Evolutionary conservation across 345 rosid genomes (phyloP).

Genomic region (Raphanus sativus): DNA sequence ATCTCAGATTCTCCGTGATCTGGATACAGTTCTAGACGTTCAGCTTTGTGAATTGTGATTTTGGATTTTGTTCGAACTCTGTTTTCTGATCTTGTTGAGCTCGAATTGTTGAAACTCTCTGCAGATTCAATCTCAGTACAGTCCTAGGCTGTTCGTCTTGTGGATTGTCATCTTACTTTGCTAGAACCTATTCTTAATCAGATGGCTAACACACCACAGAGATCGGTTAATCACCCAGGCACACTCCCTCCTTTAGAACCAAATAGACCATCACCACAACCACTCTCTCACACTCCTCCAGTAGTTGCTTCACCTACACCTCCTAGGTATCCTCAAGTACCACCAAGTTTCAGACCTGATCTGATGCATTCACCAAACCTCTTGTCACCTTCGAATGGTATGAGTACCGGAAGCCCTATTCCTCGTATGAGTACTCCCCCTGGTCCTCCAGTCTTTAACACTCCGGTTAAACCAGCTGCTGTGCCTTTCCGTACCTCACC

Average conservation of each 20-base stretch:
- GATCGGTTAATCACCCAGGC: conserved; percentile 52
- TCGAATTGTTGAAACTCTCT: conserved; percentile 18
- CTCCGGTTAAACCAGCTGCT: conserved; percentile 92
- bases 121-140: conserved; percentile 17
- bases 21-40: not conserved
- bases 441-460: conserved; percentile 83
- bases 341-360: conserved; percentile 61
- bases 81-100: conserved; percentile 23
- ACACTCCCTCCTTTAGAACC: conserved; percentile 44
- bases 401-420: conserved; percentile 60
- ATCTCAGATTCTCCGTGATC: too few species aligned
- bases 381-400: conserved; percentile 64
- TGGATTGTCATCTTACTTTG: conserved; percentile 16
- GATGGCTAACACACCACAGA: conserved; percentile 68
- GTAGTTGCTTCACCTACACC: conserved; percentile 47
- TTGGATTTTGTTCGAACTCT: not conserved
- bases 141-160: conserved; percentile 11
- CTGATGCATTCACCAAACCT: conserved; percentile 56
- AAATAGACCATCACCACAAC: conserved; percentile 44
- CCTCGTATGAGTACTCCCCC: conserved; percentile 92
- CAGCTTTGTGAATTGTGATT: conserved; percentile 11
- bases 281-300: conserved; percentile 48
- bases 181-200: conserved; percentile 18
- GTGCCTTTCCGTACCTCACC: conserved; percentile 93
- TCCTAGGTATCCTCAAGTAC: conserved; percentile 59